Base-by-base conservation (phyloP, 495 filamentous ascomycete species). In the Lophium mytilinum region DNA sequence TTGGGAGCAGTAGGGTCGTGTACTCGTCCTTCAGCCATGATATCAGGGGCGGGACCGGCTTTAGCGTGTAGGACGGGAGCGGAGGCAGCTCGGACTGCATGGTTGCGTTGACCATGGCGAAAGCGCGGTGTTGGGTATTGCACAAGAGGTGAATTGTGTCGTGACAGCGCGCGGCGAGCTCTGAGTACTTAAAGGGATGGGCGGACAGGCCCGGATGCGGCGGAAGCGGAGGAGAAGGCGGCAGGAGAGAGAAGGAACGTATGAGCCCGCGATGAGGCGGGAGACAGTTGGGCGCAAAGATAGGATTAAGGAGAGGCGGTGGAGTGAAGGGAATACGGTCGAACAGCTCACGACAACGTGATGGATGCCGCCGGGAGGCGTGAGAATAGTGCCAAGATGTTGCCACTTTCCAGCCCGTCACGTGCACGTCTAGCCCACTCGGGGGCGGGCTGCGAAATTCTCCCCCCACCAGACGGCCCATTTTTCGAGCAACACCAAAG, bases 21-120 rank as follows among this genome's bases (percentile, higher is more conserved):
- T 85, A 81, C 65, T 83, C 83, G 71, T 97, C 93, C 18, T 88
- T 79, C n/a, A 96, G 78, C 66, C 80, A 82, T 39, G 89, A 76
- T 43, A 96, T 57, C 34, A 96, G 73, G 37, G 89, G 80, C 57
- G 83, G 78, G 33, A 84, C 81, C 8, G 83, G 83, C 47, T 73
- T 73, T 15, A 88, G 70, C 30, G 80, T 81, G 72, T 90, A 93
- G 19, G 78, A 69, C 36, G 91, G 88, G 21, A 95, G 81, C 30
- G 89, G 88, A 55, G 90, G 90, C 39, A 95, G 79, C 50, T 67
- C 68, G 50, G 49, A 56, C 24, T 63, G 45, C 12, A 71, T 24
- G 21, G 75, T 75, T 19, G 64, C 42, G 66, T 78, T 79, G 30
- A 73, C 64, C 73, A 79, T 80, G 55, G 21, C 37, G 21, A 48